Evolutionary conservation across 371 early-diverging fungal species (phyloP).

Genomic region (Apophysomyces elegans): DNA sequence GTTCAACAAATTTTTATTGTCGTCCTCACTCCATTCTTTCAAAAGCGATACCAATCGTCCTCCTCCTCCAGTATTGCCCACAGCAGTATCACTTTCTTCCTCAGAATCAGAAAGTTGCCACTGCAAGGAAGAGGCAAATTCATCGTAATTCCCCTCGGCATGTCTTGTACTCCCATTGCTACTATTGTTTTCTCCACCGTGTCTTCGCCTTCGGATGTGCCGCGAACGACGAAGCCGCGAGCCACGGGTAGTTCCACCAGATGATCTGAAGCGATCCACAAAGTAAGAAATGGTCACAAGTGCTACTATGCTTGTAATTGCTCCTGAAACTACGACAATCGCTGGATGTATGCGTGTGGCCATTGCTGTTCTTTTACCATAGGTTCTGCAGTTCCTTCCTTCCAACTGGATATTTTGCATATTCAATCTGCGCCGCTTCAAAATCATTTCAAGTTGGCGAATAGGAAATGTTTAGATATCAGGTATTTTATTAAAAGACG

Average conservation of each 20-base stretch:
- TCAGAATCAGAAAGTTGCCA: constrained; percentile 29
- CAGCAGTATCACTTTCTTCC: constrained; percentile 26
- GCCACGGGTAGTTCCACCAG: constrained; percentile 8
- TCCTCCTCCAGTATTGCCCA: constrained; percentile 13
- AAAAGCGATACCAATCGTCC: constrained; percentile 26
- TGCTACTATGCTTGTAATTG: constrained; percentile 19
- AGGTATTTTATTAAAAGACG: too few relatives aligned
- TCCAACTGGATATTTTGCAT: too few relatives aligned
- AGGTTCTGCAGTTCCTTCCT: too few relatives aligned
- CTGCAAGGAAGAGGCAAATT: constrained; percentile 3
- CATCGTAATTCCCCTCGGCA: constrained; percentile 11
- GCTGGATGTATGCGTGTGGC: not conserved
- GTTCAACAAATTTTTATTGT: constrained; percentile 68
- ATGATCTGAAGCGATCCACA: constrained; percentile 5
- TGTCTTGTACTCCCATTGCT: constrained; percentile 14
- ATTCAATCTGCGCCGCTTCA: too few relatives aligned
- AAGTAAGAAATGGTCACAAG: constrained; percentile 14
- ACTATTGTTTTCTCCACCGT: constrained; percentile 14
- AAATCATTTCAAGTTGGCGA: too few relatives aligned
- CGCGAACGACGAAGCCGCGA: constrained; percentile 38
- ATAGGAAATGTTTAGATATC: too few relatives aligned
- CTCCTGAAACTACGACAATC: constrained; percentile 17
- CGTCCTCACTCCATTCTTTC: constrained; percentile 55
- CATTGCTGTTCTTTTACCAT: not conserved
- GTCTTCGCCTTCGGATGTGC: constrained; percentile 37